A percentile compares a stretch with the other conserved stretches of the same genome.
phyloP scores from a whole-genome alignment of 805 yeast genomes.

The Barnettozyma wickerhamii region DNA sequence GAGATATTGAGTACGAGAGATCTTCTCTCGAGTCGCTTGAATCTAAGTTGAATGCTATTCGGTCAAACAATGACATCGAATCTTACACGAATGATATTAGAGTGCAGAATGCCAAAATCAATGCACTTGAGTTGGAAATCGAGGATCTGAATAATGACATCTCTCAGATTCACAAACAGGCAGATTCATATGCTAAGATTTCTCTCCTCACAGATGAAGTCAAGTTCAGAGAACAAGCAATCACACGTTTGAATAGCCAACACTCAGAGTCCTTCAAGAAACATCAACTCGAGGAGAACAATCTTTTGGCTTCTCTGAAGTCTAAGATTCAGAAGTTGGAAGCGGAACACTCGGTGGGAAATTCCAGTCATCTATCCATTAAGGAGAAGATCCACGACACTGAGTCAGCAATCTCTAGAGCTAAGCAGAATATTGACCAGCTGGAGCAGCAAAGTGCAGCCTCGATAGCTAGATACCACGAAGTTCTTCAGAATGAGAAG shows the following conservation, averaged over 20 bases:
- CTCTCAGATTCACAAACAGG: slow-evolving; percentile 47
- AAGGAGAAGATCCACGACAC: slow-evolving; percentile 20
- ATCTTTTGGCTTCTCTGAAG: slow-evolving; percentile 14
- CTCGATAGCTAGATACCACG: neutral
- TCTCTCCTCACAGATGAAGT: slow-evolving; percentile 40
- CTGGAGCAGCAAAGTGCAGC: too few relatives aligned
- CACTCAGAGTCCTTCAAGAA: slow-evolving; percentile 23
- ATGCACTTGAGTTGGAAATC: slow-evolving; percentile 36
- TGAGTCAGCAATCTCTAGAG: slow-evolving; percentile 16
- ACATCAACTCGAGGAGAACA: slow-evolving; percentile 14
- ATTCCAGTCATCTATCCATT: slow-evolving; percentile 5
- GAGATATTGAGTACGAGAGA: slow-evolving; percentile 43
- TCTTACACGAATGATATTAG: slow-evolving; percentile 33
- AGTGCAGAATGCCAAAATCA: slow-evolving; percentile 33
- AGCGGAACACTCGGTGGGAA: neutral
- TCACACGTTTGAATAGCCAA: slow-evolving; percentile 26
- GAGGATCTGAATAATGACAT: slow-evolving; percentile 53
- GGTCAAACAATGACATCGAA: slow-evolving; percentile 26
- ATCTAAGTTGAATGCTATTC: slow-evolving; percentile 29
- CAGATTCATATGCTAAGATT: slow-evolving; percentile 54
- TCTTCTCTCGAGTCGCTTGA: slow-evolving; percentile 37
- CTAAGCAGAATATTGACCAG: too few relatives aligned
- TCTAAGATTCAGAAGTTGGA: slow-evolving; percentile 7
- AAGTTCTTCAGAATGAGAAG: neutral
- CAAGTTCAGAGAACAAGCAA: slow-evolving; percentile 27